Base-by-base conservation (phyloP, 306 rosid genomes). In the Cajanus cajan region DNA sequence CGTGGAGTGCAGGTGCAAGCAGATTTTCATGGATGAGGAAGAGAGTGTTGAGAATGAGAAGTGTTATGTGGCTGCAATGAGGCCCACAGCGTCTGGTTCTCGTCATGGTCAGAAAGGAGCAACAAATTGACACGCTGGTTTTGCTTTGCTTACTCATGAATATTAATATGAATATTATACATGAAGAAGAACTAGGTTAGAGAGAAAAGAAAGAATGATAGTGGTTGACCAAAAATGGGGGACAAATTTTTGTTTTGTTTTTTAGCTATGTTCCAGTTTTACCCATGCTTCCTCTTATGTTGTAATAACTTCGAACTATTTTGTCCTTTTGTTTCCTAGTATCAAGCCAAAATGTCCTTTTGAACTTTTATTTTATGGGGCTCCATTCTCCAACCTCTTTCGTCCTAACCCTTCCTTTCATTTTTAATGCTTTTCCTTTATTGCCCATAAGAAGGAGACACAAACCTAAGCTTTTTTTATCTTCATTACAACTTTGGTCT, bases 1-100 rank as follows among this genome's bases (percentile, higher is more conserved):
- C 65, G 96, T 73, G 84, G 98, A 95, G 85, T 92, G 98, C 76
- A 83, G 97, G 77, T 90, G 90, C 86, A 85, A 89, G 81, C 98
- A 95, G 85, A 95, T 95, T 77, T 85, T 90, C 75, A 90, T 95
- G 94, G 98, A 95, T 71, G 97, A 94, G 52, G 96, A 90, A 80
- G 96, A 90, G 75, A 86, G 68, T 79, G 10, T 88, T 85, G 74
- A 67, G 40, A 82, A 71, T 2, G 90, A 85, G 3, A 89, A 88
- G 73, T 88, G 91, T 74, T 88, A 86, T 6, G 7, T 88, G 31
- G 78, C 88, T 31, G 90, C 90, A 0, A 86, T 78, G 64, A 87
- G 80, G 37, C 84, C 89, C 50, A 16, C 73, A 37, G 14, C 76
- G 2, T 36, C 84, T 9, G 8, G 50, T 80, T 78, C 96, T 68